Conservation (phyloP, 1,284 basidiomycete species). For the Melampsora occidentalis region DNA sequence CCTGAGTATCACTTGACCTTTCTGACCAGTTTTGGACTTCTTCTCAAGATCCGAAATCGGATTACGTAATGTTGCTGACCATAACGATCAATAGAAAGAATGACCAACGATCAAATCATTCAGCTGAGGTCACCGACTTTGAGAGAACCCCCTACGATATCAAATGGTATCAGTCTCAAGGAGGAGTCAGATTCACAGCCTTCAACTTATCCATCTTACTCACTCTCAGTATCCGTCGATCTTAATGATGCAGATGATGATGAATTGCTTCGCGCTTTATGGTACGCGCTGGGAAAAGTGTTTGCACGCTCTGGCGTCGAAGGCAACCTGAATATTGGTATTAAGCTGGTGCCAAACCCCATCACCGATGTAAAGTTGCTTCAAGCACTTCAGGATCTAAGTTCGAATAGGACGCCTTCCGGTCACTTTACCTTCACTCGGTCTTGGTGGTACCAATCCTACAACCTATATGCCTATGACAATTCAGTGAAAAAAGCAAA, state of each 20-base stretch:
- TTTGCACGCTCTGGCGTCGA: neutral
- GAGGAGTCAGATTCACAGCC: neutral
- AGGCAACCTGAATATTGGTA: neutral
- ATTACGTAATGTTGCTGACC: no score
- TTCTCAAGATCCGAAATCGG: no score
- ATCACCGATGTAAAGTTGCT: neutral
- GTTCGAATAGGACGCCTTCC: neutral
- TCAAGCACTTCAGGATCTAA: neutral
- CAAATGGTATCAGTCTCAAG: neutral
- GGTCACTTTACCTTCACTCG: slow-evolving; percentile 7
- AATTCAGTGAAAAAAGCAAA: neutral
- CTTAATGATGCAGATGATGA: neutral
- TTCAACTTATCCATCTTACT: neutral
- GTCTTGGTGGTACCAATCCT: slow-evolving; percentile 32
- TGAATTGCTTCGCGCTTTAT: slow-evolving; percentile 13
- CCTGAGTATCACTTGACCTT: no score
- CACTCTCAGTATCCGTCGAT: neutral
- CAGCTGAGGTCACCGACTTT: neutral
- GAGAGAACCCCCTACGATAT: neutral
- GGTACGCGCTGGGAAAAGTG: slow-evolving; percentile 25
- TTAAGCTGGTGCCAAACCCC: neutral
- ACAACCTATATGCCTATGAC: slow-evolving; percentile 21
- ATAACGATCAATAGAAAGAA: neutral
- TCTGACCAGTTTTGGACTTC: no score
- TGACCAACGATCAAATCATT: neutral